Evolutionary conservation across 75 land plant genomes (phyloP).

Genomic region (Ceratopteris richardii): DNA sequence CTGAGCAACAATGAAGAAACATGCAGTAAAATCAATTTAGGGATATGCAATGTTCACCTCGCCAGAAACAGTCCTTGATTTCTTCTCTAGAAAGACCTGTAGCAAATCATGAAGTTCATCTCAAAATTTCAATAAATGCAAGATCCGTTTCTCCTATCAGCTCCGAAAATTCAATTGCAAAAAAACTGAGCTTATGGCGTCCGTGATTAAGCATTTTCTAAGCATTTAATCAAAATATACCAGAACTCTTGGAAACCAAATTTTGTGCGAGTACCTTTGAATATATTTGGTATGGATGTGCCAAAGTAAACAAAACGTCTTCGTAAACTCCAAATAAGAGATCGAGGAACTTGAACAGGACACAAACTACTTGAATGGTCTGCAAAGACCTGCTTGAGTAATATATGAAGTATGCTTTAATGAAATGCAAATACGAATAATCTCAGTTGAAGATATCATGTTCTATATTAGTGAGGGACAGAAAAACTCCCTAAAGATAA

Average conservation of each 20-base stretch:
- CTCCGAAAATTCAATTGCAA: not conserved
- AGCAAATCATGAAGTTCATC: not conserved
- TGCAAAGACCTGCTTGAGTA: conserved; percentile 59
- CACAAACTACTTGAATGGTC: conserved; percentile 53
- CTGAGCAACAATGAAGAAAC: too few relatives aligned
- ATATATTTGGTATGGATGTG: conserved; percentile 50
- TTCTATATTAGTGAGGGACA: not conserved
- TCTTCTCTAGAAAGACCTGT: conserved; percentile 29
- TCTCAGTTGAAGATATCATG: not conserved
- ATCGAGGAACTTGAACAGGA: conserved; percentile 49
- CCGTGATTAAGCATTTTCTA: not conserved
- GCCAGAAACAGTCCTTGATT: conserved; percentile 42
- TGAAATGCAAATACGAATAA: not conserved
- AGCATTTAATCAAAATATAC: not conserved
- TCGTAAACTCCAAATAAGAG: conserved; percentile 45
- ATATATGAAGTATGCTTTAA: not conserved
- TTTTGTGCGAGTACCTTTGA: conserved; percentile 60
- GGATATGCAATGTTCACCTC: conserved; percentile 16
- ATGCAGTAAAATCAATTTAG: too few relatives aligned
- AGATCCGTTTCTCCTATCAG: not conserved
- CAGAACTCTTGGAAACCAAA: too few relatives aligned
- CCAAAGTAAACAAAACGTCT: conserved; percentile 59
- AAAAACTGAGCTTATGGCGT: not conserved
- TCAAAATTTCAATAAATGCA: not conserved
- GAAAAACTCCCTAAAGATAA: too few relatives aligned